Evolutionary conservation across 1,139 yeast species (phyloP).

Genomic region (Lodderomyces jiufengensis): DNA sequence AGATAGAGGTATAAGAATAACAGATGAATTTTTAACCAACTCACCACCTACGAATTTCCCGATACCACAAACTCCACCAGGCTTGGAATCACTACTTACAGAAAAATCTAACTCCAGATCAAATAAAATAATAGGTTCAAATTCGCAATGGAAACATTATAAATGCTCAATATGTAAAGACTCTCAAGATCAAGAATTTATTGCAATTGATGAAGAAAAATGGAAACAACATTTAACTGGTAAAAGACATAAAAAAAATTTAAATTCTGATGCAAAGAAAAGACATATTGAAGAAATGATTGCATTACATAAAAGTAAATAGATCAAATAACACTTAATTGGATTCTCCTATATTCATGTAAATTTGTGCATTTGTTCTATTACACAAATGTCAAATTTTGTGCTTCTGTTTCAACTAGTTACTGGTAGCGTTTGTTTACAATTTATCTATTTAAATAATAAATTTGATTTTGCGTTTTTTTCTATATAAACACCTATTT

Average conservation of each 20-base stretch:
- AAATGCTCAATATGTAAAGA: constrained; percentile 67
- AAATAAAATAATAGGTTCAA: constrained; percentile 24
- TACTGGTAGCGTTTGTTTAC: too few relatives aligned
- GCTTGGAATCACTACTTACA: background rate
- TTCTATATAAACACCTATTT: too few relatives aligned
- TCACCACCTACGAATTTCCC: background rate
- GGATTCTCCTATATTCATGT: too few relatives aligned
- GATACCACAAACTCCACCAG: constrained; percentile 32
- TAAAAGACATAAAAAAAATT: constrained; percentile 49
- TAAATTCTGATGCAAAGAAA: constrained; percentile 17
- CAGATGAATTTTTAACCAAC: constrained; percentile 30
- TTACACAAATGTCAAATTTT: too few relatives aligned
- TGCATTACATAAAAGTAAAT: constrained; percentile 2
- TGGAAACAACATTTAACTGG: constrained; percentile 70
- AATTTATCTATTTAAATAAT: too few relatives aligned
- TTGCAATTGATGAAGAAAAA: constrained; percentile 70
- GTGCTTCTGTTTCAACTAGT: too few relatives aligned
- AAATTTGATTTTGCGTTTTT: too few relatives aligned
- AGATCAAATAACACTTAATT: too few relatives aligned
- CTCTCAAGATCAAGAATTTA: constrained; percentile 49
- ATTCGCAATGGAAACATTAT: constrained; percentile 63
- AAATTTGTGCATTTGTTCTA: too few relatives aligned
- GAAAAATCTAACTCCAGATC: constrained; percentile 1
- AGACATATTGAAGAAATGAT: constrained; percentile 14
- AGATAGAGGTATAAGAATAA: constrained; percentile 51